Conservation (phyloP, 2,329 filamentous ascomycete species). For the Ceratocystis destructans region DNA sequence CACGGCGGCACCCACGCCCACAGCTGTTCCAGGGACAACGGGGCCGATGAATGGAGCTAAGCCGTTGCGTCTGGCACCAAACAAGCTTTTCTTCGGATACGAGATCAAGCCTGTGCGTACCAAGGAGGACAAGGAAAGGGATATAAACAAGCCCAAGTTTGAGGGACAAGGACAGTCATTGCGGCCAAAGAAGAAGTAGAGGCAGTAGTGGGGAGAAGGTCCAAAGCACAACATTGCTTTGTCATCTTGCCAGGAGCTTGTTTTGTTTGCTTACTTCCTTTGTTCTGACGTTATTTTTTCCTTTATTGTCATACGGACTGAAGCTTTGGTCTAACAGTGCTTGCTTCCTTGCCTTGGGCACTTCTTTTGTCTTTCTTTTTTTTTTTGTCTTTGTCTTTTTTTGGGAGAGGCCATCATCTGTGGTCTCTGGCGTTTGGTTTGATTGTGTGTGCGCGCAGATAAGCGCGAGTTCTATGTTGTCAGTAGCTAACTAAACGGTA, state of each 20-base stretch:
- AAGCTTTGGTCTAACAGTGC: background rate
- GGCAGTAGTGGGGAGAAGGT: slow-evolving; percentile 30
- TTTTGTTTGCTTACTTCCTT: background rate
- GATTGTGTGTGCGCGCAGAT: background rate
- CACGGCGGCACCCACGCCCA: slow-evolving; percentile 44
- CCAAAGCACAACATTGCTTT: background rate
- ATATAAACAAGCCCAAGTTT: slow-evolving; percentile 58
- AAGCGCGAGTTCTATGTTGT: background rate
- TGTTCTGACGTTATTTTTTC: background rate
- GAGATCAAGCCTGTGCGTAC: slow-evolving; percentile 80
- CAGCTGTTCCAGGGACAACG: slow-evolving; percentile 18
- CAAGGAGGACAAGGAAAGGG: slow-evolving; percentile 53
- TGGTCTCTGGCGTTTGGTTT: slow-evolving; percentile 3
- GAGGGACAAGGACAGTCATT: slow-evolving; percentile 75
- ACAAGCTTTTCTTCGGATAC: slow-evolving; percentile 95
- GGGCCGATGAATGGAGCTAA: slow-evolving; percentile 38
- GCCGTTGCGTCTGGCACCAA: slow-evolving; percentile 72
- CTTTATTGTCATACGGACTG: background rate
- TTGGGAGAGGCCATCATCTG: background rate
- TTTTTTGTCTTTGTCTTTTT: background rate
- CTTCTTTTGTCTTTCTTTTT: background rate
- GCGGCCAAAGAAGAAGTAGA: slow-evolving; percentile 44
- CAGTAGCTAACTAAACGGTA: background rate
- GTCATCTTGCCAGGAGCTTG: background rate
- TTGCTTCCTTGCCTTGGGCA: too few relatives aligned